Evolutionary conservation across 2,329 filamentous ascomycete species (phyloP), one percentile per base, ranked within the genome.

Genomic region (Botryotinia globosa): DNA sequence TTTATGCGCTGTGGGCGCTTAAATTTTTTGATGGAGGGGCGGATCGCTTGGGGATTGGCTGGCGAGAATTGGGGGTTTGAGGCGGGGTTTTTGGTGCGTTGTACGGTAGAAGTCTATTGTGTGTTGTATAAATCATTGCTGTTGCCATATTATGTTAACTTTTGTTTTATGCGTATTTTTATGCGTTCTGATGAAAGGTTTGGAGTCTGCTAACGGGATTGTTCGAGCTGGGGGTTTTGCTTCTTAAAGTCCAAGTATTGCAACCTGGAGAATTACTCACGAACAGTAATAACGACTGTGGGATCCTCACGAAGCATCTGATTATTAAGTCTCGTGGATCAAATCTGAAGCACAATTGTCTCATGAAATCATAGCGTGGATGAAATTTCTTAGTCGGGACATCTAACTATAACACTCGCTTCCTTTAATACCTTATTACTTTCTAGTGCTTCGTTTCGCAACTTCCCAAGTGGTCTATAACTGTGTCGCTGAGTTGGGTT

Each of bases 1-100:
- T 45, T 12, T 37, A 51, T 67, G 34, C 32, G 64, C 64, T 48
- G 64, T 39, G 64, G 64, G 64, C 64, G 64, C 64, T 48, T 67
- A 67, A 67, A 32, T 22, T 29, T 29, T 39, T 39, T 54, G 32
- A 9, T 62, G 59, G 44, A 66, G 63, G 63, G 44, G 44, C 22
- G 44, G 1, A 39, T 54, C 22, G 5, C 14, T n/a, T 20, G 45
- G 45, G 37, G 9, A 54, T 67, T 67, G 64, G 64, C 34, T 54
- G 45, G 22, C 5, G 34, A 34, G 16, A 39, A 62, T 39, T 29
- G 25, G 64, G 64, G 64, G 3, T 54, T 14, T 34, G 22, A 18
- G 34, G 48, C 45, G 25, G 37, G 37, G 39, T 63, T 63, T 29
- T 44, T 12, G 25, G 25, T 63, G 61, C 61, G 25, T 39, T 63